A percentile compares a stretch with the other conserved stretches of the same genome.
These are phyloP conservation scores for Podaxis pistillaris DNA, from an alignment of 768 basidiomycete species.

Conservation along the genomic window DNA sequence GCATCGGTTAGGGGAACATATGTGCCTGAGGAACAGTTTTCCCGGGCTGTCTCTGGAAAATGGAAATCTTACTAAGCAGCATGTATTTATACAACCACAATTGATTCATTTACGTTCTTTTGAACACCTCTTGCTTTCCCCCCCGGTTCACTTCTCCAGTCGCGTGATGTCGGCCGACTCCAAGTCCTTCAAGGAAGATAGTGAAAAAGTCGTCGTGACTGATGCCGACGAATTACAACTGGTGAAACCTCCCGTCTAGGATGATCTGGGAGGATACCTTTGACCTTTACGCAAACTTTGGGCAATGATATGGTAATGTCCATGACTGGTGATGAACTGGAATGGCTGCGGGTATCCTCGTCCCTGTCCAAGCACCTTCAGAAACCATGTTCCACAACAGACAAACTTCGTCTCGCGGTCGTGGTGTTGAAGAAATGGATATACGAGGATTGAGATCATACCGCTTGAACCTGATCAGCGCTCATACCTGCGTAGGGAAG, in stretches of 20 bases:
- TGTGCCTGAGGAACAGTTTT: not conserved
- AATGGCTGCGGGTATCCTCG: slow-evolving; percentile 89
- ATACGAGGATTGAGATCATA: slow-evolving; percentile 88
- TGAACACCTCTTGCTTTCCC: slow-evolving; percentile 4
- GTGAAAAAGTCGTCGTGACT: slow-evolving; percentile 23
- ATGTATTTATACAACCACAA: slow-evolving; percentile 5
- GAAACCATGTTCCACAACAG: slow-evolving; percentile 19
- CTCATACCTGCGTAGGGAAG: slow-evolving; percentile 99
- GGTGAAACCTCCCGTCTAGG: slow-evolving; percentile 34
- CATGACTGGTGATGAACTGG: slow-evolving; percentile 64
- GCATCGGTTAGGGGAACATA: no score
- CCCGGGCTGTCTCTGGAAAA: not conserved
- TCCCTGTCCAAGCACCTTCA: slow-evolving; percentile 23
- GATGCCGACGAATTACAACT: slow-evolving; percentile 46
- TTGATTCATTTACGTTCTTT: not conserved
- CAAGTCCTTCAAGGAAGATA: slow-evolving; percentile 23
- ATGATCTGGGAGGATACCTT: slow-evolving; percentile 25
- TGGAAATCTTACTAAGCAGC: slow-evolving; percentile 15
- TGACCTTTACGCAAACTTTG: slow-evolving; percentile 25
- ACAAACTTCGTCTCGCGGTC: slow-evolving; percentile 20
- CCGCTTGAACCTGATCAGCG: slow-evolving; percentile 98
- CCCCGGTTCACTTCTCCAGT: slow-evolving; percentile 2
- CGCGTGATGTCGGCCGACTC: slow-evolving; percentile 22
- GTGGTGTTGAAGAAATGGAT: slow-evolving; percentile 27
- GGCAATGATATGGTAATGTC: slow-evolving; percentile 70